Evolutionary conservation across 2,329 filamentous ascomycete genomes (phyloP), one percentile per base, ranked within the genome.

Genomic region (Cladophialophora carrionii): DNA sequence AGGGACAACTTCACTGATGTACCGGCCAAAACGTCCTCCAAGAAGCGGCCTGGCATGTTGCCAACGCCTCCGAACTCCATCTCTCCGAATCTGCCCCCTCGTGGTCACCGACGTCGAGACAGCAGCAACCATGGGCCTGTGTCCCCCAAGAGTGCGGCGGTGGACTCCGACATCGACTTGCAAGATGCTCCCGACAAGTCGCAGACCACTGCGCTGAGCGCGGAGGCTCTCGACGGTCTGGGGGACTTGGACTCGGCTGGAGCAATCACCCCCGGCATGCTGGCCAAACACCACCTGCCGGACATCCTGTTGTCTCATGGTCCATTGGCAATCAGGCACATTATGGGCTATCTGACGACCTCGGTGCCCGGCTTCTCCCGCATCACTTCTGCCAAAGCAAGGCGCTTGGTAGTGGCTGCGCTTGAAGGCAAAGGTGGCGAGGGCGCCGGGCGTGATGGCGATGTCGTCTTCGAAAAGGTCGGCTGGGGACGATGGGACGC

Each of bases 401-500:
- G 95, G 72, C 87, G 94, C 76, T 81, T 98, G 65, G 92, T 98
- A 4, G 94, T 97, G n/a, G 90, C 89, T 65, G 94, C 93, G 66
- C 80, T 98, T 71, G 94, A 98, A 80, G 90, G 90, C 72, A 89
- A 90, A 72, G 81, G 82, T n/a, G 82, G 80, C 54, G 78, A 78
- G 62, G 79, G 80, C 52, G 81, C 79, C 68, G 85, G 85, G 68
- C 78, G 79, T 62, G 84, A 87, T 69, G 83, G 84, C 65, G 86
- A 87, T 57, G 76, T 81, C 65, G 70, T 81, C 61, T 98, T 96
- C 75, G 90, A 96, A 77, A 98, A 98, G 83, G 92, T 97, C 65
- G 94, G 94, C 74, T 98, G 94, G 94, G 95, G 95, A 65, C 88
- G 92, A 71, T 99, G 94, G 94, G 90, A 96, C 77, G 95, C 93